These are phyloP conservation scores for Emergomyces orientalis DNA, from an alignment of 2,329 filamentous ascomycete genomes.

Conservation along the genomic window DNA sequence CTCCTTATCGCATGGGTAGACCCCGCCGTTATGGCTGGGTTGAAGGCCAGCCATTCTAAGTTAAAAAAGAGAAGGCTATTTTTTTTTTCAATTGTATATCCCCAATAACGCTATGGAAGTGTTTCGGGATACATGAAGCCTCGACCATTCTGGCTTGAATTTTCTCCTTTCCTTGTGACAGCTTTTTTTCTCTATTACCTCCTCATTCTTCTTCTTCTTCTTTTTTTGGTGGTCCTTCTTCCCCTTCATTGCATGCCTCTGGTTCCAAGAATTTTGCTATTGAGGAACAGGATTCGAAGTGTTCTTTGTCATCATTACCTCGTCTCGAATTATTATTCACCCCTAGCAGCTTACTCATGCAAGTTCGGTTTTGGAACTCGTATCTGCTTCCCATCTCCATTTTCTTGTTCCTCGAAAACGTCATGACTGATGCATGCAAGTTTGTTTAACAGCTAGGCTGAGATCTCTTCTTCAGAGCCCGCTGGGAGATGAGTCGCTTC, in stretches of 20 bases:
- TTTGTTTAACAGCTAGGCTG: not conserved
- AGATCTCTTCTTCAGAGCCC: not conserved
- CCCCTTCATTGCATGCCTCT: not conserved
- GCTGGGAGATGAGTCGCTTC: not conserved
- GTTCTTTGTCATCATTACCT: not conserved
- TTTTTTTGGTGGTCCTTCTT: not conserved
- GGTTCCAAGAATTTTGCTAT: not conserved
- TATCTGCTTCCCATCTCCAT: not conserved
- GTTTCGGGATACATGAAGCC: not conserved
- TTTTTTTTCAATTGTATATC: not conserved
- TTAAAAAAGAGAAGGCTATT: not conserved
- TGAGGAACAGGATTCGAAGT: not conserved
- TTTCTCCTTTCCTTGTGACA: not conserved
- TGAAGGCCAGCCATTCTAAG: not conserved
- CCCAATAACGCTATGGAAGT: not conserved
- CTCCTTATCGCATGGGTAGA: constrained; percentile 8
- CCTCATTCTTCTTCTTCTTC: not conserved
- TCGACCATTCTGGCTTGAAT: not conserved
- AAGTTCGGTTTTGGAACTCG: not conserved
- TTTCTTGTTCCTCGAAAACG: not conserved
- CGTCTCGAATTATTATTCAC: not conserved
- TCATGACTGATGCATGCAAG: not conserved
- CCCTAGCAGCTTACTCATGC: not conserved
- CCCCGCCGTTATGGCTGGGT: constrained; percentile 3
- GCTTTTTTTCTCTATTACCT: not conserved